A percentile compares a stretch with the other conserved stretches of the same genome.
phyloP scores from a whole-genome alignment of 306 rosid genomes.

The Styphnolobium japonicum region DNA sequence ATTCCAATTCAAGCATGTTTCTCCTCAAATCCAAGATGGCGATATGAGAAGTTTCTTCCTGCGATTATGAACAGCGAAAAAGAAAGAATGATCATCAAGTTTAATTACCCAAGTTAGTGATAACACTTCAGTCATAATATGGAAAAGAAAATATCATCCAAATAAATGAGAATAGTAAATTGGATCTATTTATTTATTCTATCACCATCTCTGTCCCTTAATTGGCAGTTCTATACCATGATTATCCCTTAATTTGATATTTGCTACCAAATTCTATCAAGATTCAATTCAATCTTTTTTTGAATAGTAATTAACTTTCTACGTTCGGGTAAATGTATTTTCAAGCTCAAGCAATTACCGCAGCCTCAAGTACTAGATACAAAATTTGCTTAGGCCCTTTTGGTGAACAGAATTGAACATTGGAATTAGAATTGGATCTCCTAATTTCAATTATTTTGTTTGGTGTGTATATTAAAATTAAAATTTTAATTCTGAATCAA shows the following conservation, averaged over 20 bases:
- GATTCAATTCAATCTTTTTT: too few species aligned
- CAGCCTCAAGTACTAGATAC: background rate
- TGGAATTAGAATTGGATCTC: too few species aligned
- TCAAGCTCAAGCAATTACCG: background rate
- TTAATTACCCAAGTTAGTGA: background rate
- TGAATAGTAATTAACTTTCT: too few species aligned
- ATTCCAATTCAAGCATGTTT: slow-evolving; percentile 19
- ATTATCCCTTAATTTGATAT: too few species aligned
- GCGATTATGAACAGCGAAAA: background rate
- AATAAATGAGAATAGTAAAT: background rate
- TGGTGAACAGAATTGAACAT: too few species aligned
- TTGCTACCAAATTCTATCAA: too few species aligned
- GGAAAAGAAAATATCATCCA: background rate
- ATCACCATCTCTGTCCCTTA: background rate
- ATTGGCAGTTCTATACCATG: too few species aligned
- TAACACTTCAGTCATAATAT: background rate
- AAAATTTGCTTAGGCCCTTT: too few species aligned
- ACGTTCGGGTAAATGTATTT: background rate
- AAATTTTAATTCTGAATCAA: too few species aligned
- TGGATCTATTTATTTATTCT: background rate
- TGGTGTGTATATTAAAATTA: too few species aligned
- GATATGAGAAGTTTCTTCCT: background rate
- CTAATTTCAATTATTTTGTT: too few species aligned
- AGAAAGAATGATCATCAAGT: background rate
- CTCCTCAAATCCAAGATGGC: slow-evolving; percentile 5